Percentiles rank a stretch among this genome's conserved stretches.
Conservation (phyloP, 2,329 filamentous ascomycete genomes). For the Diaporthe aspalathi region DNA sequence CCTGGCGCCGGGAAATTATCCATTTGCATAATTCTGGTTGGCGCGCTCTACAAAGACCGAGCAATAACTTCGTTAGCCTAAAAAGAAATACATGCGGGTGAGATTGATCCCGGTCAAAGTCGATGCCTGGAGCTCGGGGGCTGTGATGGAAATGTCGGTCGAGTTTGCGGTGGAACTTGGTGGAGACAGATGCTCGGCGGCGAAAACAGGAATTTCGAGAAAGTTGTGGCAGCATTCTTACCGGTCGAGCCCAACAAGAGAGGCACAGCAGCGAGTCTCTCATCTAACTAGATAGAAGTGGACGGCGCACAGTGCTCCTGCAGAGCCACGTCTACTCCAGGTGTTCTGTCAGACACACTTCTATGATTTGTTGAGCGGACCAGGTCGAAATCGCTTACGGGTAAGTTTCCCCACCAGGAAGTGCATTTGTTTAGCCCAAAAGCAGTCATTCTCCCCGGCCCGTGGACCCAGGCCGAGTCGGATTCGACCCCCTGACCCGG, state of each 20-base stretch:
- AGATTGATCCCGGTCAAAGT: constrained; percentile 1
- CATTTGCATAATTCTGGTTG: constrained; percentile 5
- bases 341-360: background rate
- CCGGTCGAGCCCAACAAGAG: background rate
- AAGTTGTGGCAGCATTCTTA: background rate
- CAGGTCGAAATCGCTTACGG: background rate
- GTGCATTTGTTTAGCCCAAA: background rate
- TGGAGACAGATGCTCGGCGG: background rate
- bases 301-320: background rate
- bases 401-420: background rate
- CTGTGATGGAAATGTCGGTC: background rate
- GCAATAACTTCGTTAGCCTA: background rate
- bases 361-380: background rate
- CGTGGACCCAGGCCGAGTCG: background rate
- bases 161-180: background rate
- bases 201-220: constrained; percentile 1
- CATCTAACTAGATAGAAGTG: background rate
- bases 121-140: background rate
- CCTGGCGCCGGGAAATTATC: constrained; percentile 1
- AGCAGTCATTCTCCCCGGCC: background rate
- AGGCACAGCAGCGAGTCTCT: background rate
- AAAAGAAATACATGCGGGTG: background rate
- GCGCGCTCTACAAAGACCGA: background rate
- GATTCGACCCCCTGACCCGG: background rate
- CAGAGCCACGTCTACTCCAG: background rate